Evolutionary conservation across 495 filamentous ascomycete species (phyloP).

Genomic region (Cercophora newfieldiana): DNA sequence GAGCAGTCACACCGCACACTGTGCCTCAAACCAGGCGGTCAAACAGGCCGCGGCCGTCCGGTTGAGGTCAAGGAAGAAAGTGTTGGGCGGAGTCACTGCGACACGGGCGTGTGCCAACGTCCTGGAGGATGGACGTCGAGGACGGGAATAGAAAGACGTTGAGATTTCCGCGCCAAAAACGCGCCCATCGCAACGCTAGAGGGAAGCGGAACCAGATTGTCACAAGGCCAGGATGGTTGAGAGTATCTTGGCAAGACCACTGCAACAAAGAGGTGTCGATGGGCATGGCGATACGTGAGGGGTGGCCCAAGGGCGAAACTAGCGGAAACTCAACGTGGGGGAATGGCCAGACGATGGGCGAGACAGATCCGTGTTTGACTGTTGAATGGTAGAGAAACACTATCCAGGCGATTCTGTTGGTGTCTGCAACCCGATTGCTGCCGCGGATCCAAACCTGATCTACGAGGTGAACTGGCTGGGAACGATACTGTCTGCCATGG

Average conservation of each 20-base stretch:
- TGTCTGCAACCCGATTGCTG: neutral
- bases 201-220: neutral
- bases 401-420: neutral
- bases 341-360: neutral
- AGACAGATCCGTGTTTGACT: neutral
- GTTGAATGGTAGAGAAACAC: neutral
- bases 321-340: neutral
- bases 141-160: neutral
- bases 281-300: neutral
- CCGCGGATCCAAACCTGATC: neutral
- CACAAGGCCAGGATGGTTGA: neutral
- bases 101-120: neutral
- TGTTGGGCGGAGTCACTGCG: neutral
- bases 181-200: neutral
- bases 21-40: neutral
- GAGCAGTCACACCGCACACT: conserved; percentile 2
- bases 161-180: neutral
- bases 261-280: neutral
- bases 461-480: neutral
- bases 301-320: neutral
- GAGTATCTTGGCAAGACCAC: neutral
- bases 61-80: neutral
- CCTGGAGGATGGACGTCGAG: neutral
- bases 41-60: neutral
- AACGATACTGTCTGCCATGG: neutral